Base-by-base conservation (phyloP, 768 basidiomycete species). In the Mycena kentingensis region DNA sequence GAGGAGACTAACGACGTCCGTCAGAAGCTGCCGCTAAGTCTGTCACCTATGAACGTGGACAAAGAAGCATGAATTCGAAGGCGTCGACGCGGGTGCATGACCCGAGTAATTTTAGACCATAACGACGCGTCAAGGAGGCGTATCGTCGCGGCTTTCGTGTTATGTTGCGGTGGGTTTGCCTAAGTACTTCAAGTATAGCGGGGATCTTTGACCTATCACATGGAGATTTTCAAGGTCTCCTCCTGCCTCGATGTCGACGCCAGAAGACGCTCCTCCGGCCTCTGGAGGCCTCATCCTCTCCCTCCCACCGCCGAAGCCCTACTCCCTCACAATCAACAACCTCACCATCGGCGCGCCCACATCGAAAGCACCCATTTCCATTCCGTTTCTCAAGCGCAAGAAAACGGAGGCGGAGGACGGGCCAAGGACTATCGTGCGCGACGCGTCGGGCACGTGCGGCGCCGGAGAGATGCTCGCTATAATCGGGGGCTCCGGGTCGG, bases 391-490 rank as follows among this genome's bases (percentile, higher is more conserved):
- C 22, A 5, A 48, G 24, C 37, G 42, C 26, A 60, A 53, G 39
- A 45, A 44, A 18, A 41, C 55, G 39, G 22, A 36, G 15, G 15
- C 18, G 19, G 42, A 54, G 27, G 53, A 32, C n/a, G n/a, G 27
- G 5, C 25, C 25, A 10, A 16, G 36, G 13, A 55, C 54, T 15
- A 60, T 59, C 27, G 51, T 60, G 10, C 24, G 54, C 12, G 27
- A 26, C 16, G 58, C 27, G 11, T 60, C 58, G 5, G 58, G 54
- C 10, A 36, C 46, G 5, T 60, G 58, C n/a, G 54, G 32, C 11
- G 58, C 54, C 3, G 58, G 58, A 5, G 58, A 60, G 27, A 52
- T 60, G 54, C 18, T 60, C n/a, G 58, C 58, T 19, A 60, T 60
- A 4, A 60, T 60, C 16, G 58, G 58, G 4, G 58, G 58, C 3